Evolutionary conservation across 345 rosid species (phyloP), one percentile per base, ranked within the genome.

Genomic region (Trapa incisa): DNA sequence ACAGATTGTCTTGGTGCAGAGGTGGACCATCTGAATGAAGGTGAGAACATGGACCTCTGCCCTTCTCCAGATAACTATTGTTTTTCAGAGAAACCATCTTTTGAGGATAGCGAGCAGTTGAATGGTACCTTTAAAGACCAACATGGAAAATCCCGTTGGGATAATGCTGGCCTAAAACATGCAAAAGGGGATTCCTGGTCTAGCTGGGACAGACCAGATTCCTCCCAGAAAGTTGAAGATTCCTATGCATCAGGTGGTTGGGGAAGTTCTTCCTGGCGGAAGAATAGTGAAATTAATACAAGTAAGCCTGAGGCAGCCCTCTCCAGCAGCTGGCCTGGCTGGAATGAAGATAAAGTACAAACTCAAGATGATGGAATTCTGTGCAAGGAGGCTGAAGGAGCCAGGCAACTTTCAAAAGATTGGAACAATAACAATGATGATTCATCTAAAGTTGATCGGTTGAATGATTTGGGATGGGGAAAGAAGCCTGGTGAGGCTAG

Each of bases 1-100:
- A 75, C 89, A 67, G 90, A 79, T 65, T 93, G 92, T 72, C 84
- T 89, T 36, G 99, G 99, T 6, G 77, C 67, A 14, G 98, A 93
- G 60, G 81, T 88, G 65, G 95, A 88, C 57, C 82, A 81, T 47
- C 73, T 83, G 17, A 66, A 75, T 32, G 90, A 83, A 43, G 81
- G 81, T 43, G 89, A 77, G 6, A 60, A 70, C 70, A 87, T 73
- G 43, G 97, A 85, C 41, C 87, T 91, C 85, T 81, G 73, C 67
- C 77, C 75, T 64, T 91, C 99, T 7, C 99, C 97, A 0, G 96
- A 85, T 70, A 84, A 75, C 43, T 76, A 76, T 68, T n/a, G 75
- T 63, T 79, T 76, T 78, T 67, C 72, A 58, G 92, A 77, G 39
- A 84, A 81, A 77, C 88, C 80, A 32, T 61, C 60, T 63, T 91